These are phyloP conservation scores for Aureobasidium leucospermi DNA, from an alignment of 2,329 filamentous ascomycete genomes.

Conservation along the genomic window DNA sequence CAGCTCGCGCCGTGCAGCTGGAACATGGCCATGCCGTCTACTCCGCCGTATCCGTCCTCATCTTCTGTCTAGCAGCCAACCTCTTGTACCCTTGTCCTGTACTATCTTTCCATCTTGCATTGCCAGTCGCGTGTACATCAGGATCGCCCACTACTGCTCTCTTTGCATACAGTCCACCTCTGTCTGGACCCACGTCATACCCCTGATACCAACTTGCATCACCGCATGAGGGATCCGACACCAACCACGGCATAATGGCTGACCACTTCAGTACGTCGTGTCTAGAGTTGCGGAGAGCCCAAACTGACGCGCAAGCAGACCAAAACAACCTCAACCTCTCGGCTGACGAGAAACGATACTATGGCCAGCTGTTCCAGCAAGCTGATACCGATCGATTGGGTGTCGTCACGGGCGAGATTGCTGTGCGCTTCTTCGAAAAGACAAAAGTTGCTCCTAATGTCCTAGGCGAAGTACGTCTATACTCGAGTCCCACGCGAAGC, in stretches of 20 bases:
- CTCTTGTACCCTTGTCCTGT: background rate
- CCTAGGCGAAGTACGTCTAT: constrained; percentile 67
- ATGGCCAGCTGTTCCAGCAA: constrained; percentile 85
- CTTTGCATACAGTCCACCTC: background rate
- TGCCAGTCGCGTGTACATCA: background rate
- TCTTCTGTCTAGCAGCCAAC: background rate
- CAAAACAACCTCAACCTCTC: constrained; percentile 57
- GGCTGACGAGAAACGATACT: constrained; percentile 86
- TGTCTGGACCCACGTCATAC: constrained; percentile 1
- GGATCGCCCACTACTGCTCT: background rate
- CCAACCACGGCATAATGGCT: constrained; percentile 10
- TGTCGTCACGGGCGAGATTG: constrained; percentile 90
- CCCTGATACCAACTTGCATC: background rate
- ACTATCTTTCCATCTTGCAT: background rate
- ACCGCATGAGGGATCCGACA: constrained; percentile 3
- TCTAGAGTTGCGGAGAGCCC: background rate
- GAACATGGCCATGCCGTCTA: background rate
- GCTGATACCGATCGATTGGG: constrained; percentile 88
- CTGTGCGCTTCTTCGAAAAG: constrained; percentile 97
- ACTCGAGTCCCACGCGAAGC: background rate
- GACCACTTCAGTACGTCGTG: constrained; percentile 15
- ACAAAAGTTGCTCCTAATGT: constrained; percentile 79
- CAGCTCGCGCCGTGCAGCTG: constrained; percentile 1
- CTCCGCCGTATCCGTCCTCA: background rate
- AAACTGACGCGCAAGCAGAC: constrained; percentile 21